Percentiles rank a stretch among this genome's conserved stretches.
Conservation (phyloP, 164 flowering plant species). For the Annona cherimola region DNA sequence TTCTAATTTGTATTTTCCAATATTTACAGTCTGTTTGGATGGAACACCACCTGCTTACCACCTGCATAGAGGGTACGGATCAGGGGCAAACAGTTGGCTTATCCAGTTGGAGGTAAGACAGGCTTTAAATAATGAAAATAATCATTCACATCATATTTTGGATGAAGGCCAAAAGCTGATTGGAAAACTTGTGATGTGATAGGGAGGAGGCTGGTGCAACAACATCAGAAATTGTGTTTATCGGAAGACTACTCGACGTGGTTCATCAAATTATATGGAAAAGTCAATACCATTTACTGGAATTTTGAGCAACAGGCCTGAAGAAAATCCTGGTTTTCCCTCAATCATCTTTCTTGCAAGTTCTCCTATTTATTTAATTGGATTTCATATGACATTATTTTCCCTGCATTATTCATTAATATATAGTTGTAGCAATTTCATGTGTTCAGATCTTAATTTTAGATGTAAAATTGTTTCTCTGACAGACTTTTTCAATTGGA, state of each 20-base stretch:
- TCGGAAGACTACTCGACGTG: constrained; percentile 80
- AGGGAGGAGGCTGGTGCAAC: constrained; percentile 99
- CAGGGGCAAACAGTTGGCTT: constrained; percentile 87
- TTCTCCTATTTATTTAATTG: neutral
- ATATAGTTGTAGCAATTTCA: neutral
- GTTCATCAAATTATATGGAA: constrained; percentile 81
- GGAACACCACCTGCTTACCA: constrained; percentile 91
- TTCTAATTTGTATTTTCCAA: neutral
- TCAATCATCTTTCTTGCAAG: neutral
- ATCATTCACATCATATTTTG: neutral
- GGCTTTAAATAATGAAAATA: neutral
- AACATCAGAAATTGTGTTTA: constrained; percentile 54
- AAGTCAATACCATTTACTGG: constrained; percentile 72
- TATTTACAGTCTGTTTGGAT: constrained; percentile 76
- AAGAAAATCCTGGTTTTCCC: constrained; percentile 78
- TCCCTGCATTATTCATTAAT: neutral
- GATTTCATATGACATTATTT: neutral
- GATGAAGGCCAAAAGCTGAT: constrained; percentile 1
- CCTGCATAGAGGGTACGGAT: constrained; percentile 62
- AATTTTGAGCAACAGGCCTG: constrained; percentile 79
- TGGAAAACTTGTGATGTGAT: constrained; percentile 3
- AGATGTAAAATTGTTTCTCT: neutral
- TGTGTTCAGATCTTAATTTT: constrained; percentile 1
- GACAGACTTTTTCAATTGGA: constrained; percentile 97
- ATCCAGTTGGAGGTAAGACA: constrained; percentile 75